A percentile compares a stretch with the other conserved stretches of the same genome.
These are phyloP conservation scores for Wallacemonas rigidus DNA, from an alignment of 208 protist species.

Conservation along the genomic window DNA sequence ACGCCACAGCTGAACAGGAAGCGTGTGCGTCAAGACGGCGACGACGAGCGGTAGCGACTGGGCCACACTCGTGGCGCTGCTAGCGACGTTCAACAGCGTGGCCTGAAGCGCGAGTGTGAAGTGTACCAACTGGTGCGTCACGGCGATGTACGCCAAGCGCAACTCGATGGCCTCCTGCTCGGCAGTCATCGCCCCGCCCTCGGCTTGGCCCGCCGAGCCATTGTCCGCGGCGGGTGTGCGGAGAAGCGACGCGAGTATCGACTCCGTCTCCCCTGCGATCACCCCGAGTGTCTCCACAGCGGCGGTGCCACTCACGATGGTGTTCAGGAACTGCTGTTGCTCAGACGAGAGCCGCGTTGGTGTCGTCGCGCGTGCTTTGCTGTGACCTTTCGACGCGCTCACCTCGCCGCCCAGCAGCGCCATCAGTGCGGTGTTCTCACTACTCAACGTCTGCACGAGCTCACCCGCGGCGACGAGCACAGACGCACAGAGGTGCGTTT, in stretches of 20 bases:
- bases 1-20: constrained; percentile 65
- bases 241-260: constrained; percentile 19
- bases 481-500: constrained; percentile 43
- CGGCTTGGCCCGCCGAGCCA: neutral
- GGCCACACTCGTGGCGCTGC: constrained; percentile 37
- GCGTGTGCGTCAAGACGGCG: constrained; percentile 36
- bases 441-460: constrained; percentile 51
- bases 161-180: neutral
- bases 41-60: constrained; percentile 58
- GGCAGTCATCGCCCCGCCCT: neutral
- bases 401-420: constrained; percentile 25
- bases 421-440: constrained; percentile 46
- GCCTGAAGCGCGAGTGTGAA: constrained; percentile 50
- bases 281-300: constrained; percentile 17
- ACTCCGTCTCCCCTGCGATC: constrained; percentile 10
- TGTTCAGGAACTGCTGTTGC: constrained; percentile 60
- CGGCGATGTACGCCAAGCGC: constrained; percentile 26
- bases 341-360: neutral
- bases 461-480: constrained; percentile 46
- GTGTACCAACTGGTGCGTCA: constrained; percentile 54
- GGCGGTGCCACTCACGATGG: constrained; percentile 40
- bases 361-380: neutral
- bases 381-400: neutral
- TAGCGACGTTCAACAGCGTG: constrained; percentile 50
- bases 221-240: neutral